Evolutionary conservation across 1,284 basidiomycete species (phyloP), one percentile per base, ranked within the genome.

Genomic region (Cystobasidiaceae sp.): DNA sequence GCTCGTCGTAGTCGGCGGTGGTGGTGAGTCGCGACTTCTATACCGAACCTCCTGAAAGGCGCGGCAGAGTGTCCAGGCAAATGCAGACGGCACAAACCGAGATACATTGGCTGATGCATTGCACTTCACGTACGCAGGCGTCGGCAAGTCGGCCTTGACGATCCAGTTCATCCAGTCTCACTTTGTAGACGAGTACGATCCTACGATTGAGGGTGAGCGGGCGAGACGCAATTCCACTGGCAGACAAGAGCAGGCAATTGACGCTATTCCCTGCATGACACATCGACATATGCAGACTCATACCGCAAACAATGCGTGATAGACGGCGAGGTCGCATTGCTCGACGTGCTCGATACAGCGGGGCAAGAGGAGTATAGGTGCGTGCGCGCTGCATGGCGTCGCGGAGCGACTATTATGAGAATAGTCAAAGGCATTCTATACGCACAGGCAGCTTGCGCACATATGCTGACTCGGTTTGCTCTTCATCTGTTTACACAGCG

Each of bases 331-430:
- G 92, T 97, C 25, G 94, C 94, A 1, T 81, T 97, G 59, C 85
- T 99, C 63, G 94, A 99, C 75, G 93, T 99, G 57, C 84, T 99
- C 70, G 94, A 98, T 80, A 98, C 96, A 3, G 96, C 96, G 52
- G 94, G 94, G 49, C 94, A 99, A 79, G 94, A 99, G 79, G 94
- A 98, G 82, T 99, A 98, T 72, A 77, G 90, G 93, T 94, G 71
- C 68, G 88, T 83, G 33, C 11, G 21, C 21, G 27, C 4, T 4
- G 32, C 17, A 5, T 27, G 57, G 17, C 19, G 9, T 17, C 23
- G 3, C 45, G 45, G n/a, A n/a, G n/a, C n/a, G n/a, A n/a, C n/a
- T n/a, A n/a, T n/a, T n/a, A n/a, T n/a, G n/a, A n/a, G n/a, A n/a
- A n/a, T n/a, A n/a, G n/a, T n/a, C n/a, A n/a, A n/a, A n/a, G n/a